Conservation (phyloP, 176 grass and related monocot genomes). For the Carex parvula region DNA sequence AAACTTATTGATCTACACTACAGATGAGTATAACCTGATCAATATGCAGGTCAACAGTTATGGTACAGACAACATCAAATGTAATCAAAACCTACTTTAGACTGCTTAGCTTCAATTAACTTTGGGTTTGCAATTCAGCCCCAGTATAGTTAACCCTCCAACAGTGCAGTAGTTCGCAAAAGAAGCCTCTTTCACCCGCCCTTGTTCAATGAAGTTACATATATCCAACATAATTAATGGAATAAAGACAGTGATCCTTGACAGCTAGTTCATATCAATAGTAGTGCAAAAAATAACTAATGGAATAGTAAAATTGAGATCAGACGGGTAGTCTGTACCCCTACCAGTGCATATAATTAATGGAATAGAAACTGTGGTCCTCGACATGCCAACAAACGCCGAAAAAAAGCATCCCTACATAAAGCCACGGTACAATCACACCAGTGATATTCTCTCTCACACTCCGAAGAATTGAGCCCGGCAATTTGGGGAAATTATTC, state of each 20-base stretch:
- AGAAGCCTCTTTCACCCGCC: not conserved
- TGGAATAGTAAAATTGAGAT: slow-evolving; percentile 1
- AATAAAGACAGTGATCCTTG: slow-evolving; percentile 82
- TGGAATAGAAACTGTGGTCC: slow-evolving; percentile 98
- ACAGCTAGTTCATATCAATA: slow-evolving; percentile 26
- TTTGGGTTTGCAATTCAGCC: not conserved
- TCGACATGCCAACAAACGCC: slow-evolving; percentile 97
- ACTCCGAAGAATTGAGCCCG: slow-evolving; percentile 71
- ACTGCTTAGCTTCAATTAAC: not conserved
- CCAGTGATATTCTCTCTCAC: slow-evolving; percentile 84
- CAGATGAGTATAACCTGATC: not conserved
- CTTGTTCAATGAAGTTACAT: not conserved
- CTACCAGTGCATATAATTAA: slow-evolving; percentile 98
- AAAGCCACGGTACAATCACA: slow-evolving; percentile 97
- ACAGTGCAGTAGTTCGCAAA: not conserved
- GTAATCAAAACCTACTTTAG: not conserved
- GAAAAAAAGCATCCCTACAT: slow-evolving; percentile 96
- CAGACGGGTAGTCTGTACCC: slow-evolving; percentile 4
- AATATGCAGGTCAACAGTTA: not conserved
- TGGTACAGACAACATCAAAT: not conserved
- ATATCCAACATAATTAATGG: slow-evolving; percentile 53
- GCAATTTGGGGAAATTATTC: slow-evolving; percentile 89
- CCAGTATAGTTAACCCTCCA: not conserved
- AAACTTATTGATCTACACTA: not conserved
- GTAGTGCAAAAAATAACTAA: not conserved